Evolutionary conservation across 495 filamentous ascomycete genomes (phyloP).

Genomic region (Aspergillus wentii): DNA sequence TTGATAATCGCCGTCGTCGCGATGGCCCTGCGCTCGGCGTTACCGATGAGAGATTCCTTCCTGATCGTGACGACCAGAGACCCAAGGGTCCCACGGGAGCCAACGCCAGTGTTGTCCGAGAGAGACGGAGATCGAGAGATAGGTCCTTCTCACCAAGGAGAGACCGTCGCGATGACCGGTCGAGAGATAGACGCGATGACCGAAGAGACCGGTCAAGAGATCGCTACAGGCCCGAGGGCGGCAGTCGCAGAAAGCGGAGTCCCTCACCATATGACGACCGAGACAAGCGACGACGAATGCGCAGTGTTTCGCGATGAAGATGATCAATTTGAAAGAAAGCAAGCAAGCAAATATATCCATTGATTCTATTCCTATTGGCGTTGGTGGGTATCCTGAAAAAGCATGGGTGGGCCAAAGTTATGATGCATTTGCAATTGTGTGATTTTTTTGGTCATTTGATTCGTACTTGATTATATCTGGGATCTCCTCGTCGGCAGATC

Average conservation of each 20-base stretch:
- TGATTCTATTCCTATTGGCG: slow-evolving; percentile 19
- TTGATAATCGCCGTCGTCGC: slow-evolving; percentile 35
- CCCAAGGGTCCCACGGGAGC: slow-evolving; percentile 43
- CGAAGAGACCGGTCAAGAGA: slow-evolving; percentile 45
- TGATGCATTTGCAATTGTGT: slow-evolving; percentile 9
- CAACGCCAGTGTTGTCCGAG: slow-evolving; percentile 43
- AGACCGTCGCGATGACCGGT: slow-evolving; percentile 22
- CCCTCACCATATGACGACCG: slow-evolving; percentile 57
- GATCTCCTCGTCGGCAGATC: no score
- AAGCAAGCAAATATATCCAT: slow-evolving; percentile 1
- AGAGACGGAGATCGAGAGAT: slow-evolving; percentile 30
- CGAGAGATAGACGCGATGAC: slow-evolving; percentile 26
- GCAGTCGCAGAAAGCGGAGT: slow-evolving; percentile 56
- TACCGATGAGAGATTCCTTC: slow-evolving; percentile 67
- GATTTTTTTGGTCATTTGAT: no score
- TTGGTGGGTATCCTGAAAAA: slow-evolving; percentile 16
- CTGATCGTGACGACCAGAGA: slow-evolving; percentile 47
- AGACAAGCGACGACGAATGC: slow-evolving; percentile 65
- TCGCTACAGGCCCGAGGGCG: slow-evolving; percentile 25
- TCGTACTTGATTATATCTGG: no score
- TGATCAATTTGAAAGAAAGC: slow-evolving; percentile 6
- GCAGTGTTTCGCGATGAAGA: slow-evolving; percentile 26
- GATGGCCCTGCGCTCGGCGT: slow-evolving; percentile 40
- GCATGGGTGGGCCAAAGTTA: slow-evolving; percentile 7
- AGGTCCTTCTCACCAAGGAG: slow-evolving; percentile 31